These are phyloP conservation scores for Penicillium daleae DNA, from an alignment of 495 filamentous ascomycete genomes.

Conservation along the genomic window DNA sequence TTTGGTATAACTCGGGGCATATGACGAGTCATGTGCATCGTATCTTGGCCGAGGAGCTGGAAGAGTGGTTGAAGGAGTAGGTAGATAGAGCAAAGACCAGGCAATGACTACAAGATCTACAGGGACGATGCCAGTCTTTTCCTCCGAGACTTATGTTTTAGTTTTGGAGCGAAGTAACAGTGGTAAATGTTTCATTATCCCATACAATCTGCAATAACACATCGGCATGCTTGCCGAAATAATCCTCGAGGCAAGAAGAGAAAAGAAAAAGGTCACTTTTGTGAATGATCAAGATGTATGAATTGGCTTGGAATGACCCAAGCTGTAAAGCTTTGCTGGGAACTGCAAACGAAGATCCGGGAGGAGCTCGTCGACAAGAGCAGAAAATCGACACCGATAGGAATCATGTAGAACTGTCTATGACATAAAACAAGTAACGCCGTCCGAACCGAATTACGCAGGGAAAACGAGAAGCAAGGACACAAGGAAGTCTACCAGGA, in stretches of 20 bases:
- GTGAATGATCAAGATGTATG: constrained; percentile 38
- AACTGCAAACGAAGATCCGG: constrained; percentile 11
- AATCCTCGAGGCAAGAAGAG: constrained; percentile 11
- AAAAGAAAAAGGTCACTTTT: constrained; percentile 30
- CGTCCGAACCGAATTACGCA: constrained; percentile 49
- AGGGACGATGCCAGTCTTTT: neutral
- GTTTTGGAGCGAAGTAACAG: neutral
- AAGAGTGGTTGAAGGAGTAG: constrained; percentile 28
- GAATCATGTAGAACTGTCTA: constrained; percentile 46
- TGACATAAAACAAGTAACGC: constrained; percentile 47
- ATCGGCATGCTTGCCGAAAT: neutral
- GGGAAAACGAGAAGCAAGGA: constrained; percentile 33
- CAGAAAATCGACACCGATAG: constrained; percentile 26
- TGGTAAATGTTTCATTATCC: constrained; percentile 28
- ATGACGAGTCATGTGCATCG: constrained; percentile 51
- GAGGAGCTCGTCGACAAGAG: constrained; percentile 14
- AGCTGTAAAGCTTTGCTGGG: constrained; percentile 18
- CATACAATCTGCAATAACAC: constrained; percentile 23
- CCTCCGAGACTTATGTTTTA: neutral
- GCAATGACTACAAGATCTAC: neutral
- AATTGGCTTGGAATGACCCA: constrained; percentile 18
- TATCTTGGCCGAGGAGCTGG: constrained; percentile 37
- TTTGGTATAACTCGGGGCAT: constrained; percentile 57
- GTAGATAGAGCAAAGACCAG: neutral
- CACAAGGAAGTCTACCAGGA: constrained; percentile 42